These are phyloP conservation scores for Panaeolus papilionaceus DNA, from an alignment of 768 basidiomycete species.

Conservation along the genomic window DNA sequence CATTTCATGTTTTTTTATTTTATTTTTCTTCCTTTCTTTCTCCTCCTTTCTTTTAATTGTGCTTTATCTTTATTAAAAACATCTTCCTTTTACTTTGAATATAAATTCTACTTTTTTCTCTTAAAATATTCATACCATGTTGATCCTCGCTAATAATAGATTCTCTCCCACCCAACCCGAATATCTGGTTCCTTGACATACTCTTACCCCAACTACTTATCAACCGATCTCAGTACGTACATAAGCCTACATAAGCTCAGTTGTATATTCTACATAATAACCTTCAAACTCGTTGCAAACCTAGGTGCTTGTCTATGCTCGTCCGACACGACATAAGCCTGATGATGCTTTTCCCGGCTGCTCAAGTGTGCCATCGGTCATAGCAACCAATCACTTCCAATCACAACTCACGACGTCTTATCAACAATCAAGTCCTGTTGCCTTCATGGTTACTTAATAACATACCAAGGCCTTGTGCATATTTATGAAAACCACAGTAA, in stretches of 20 bases:
- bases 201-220: too few species aligned
- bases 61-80: neutral
- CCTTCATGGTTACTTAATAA: neutral
- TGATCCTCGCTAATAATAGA: conserved; percentile 5
- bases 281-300: too few species aligned
- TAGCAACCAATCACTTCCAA: neutral
- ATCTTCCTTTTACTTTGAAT: neutral
- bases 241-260: too few species aligned
- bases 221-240: too few species aligned
- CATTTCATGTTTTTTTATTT: neutral
- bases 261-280: too few species aligned
- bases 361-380: neutral
- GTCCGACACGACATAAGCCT: neutral
- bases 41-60: neutral
- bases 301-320: too few species aligned
- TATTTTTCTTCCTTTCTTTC: conserved; percentile 3
- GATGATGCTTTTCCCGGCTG: neutral
- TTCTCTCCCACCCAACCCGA: neutral
- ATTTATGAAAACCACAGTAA: too few species aligned
- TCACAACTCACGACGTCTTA: neutral
- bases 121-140: neutral
- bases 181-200: neutral
- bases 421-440: neutral
- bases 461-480: neutral
- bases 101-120: neutral